Evolutionary conservation across 805 yeast species (phyloP), one percentile per base, ranked within the genome.

Genomic region (Starmerella vitae): DNA sequence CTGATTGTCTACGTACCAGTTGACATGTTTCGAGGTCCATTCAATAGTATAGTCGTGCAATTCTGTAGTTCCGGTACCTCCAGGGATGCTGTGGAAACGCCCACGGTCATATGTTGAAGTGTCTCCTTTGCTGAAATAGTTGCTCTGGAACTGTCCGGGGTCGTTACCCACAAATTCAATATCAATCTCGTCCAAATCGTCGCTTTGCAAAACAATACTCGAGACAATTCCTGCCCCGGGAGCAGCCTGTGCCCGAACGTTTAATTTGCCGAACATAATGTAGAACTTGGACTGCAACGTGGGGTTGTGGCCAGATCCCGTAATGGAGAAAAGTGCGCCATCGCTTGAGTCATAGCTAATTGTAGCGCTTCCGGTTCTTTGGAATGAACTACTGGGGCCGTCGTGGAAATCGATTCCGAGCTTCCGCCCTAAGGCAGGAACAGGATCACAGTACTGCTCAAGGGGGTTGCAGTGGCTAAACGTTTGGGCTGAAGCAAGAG

Each of bases 111-210:
- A 83, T 3, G 88, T 73, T 9, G 76, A 58, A 2, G 82, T 74
- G 54, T 76, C 63, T 44, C 94, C 95, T 57, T 85, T 79, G 27
- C 84, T 72, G 63, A 83, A 85, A 58, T 60, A 86, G 50, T 61
- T 62, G 20, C 85, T 67, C 61, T 82, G 93, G 50, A 79, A 73
- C 55, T 82, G 77, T 30, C 72, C 66, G 20, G 65, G 65, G 55
- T 85, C 93, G 34, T 81, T 75, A 15, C 95, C 95, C 33, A 80
- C 66, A 76, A 91, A 79, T 59, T 86, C 95, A 35, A 80, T 54
- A 61, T 86, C 96, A 34, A 86, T 74, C 61, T 86, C 96, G 60
- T 86, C 96, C 47, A 78, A 64, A 52, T 79, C 94, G 57, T 86
- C 95, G 51, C 72, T 65, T 55, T 83, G 93, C 39, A 85, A 66